phyloP scores from a whole-genome alignment of 352 stramenopile species.

The Globisporangium abappressorium region DNA sequence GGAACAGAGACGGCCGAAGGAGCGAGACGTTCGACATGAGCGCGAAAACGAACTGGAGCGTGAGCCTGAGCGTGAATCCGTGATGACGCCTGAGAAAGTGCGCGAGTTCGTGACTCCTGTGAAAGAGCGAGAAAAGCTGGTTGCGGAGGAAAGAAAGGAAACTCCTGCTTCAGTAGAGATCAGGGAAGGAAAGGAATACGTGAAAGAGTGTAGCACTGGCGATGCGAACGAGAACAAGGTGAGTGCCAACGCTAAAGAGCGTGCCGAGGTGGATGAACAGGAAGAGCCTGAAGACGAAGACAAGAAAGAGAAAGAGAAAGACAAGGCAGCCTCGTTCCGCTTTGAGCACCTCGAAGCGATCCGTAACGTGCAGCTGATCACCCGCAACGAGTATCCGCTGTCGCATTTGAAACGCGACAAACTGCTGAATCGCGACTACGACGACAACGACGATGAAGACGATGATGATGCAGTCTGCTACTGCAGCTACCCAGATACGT shows the following conservation, averaged over 20 bases:
- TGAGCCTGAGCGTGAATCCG: not conserved
- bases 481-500: conserved; percentile 42
- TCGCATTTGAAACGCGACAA: conserved; percentile 40
- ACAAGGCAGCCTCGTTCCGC: conserved; percentile 3
- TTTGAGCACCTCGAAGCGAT: conserved; percentile 69
- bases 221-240: not conserved
- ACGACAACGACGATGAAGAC: conserved; percentile 39
- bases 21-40: not conserved
- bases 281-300: conserved; percentile 5
- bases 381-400: conserved; percentile 74
- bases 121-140: not conserved
- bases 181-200: not conserved
- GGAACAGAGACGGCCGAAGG: not conserved
- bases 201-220: not conserved
- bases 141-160: not conserved
- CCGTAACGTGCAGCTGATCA: conserved; percentile 57
- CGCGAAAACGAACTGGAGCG: not conserved
- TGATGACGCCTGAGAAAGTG: not conserved
- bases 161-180: not conserved
- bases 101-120: not conserved
- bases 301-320: conserved; percentile 6
- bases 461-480: conserved; percentile 57
- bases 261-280: not conserved
- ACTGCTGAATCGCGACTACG: conserved; percentile 23
- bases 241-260: not conserved